A percentile compares a stretch with the other conserved stretches of the same genome.
Conservation (phyloP, 495 filamentous ascomycete species). For the Penicillium crystallinum region DNA sequence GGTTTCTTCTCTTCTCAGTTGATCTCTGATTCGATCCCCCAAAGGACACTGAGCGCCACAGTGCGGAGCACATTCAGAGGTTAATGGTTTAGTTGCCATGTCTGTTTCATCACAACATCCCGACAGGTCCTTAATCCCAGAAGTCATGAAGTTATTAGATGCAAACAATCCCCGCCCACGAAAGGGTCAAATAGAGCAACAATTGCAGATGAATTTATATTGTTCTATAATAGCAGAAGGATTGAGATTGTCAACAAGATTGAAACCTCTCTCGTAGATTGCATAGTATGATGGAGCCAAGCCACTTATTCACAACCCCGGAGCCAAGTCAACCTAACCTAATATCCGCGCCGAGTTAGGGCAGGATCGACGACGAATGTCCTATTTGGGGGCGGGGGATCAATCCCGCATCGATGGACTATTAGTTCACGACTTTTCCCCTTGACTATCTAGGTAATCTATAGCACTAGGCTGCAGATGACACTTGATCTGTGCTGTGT, state of each 20-base stretch:
- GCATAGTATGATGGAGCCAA: too few relatives aligned
- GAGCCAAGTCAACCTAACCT: neutral
- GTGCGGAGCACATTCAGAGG: neutral
- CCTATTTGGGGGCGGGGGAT: slow-evolving; percentile 16
- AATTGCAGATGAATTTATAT: too few relatives aligned
- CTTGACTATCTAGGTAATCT: slow-evolving; percentile 5
- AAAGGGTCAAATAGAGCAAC: too few relatives aligned
- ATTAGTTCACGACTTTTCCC: neutral
- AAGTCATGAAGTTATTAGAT: too few relatives aligned
- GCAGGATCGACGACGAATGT: slow-evolving; percentile 10
- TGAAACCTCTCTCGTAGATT: too few relatives aligned
- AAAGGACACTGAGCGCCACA: neutral
- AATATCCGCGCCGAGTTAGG: slow-evolving; percentile 4
- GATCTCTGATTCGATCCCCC: neutral
- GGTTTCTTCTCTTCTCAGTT: neutral
- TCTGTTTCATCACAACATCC: too few relatives aligned
- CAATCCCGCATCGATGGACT: slow-evolving; percentile 7
- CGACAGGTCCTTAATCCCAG: too few relatives aligned
- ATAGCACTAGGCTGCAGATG: neutral
- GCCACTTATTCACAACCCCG: too few relatives aligned
- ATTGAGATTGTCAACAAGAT: too few relatives aligned
- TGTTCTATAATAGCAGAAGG: too few relatives aligned
- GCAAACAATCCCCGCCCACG: too few relatives aligned
- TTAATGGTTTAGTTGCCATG: neutral
- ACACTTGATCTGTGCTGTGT: neutral